phyloP scores from a whole-genome alignment of 2,329 filamentous ascomycete genomes.

The Colletotrichum acutatum region DNA sequence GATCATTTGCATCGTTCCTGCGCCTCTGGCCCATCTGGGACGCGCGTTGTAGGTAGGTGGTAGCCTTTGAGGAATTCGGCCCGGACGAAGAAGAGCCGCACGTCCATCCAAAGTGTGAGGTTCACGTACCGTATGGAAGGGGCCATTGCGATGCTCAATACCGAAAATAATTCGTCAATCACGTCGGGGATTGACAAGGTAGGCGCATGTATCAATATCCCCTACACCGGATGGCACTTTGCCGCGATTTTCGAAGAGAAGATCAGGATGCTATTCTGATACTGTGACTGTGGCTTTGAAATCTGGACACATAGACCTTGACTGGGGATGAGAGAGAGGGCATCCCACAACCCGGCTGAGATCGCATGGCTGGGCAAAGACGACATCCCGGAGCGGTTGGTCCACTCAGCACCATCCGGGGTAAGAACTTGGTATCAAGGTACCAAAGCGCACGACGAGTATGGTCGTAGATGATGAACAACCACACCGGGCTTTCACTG shows the following conservation, averaged over 20 bases:
- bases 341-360: not conserved
- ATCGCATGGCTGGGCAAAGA: too few relatives aligned
- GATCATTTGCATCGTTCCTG: not conserved
- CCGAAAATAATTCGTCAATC: not conserved
- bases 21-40: too few relatives aligned
- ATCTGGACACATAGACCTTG: not conserved
- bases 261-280: not conserved
- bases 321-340: not conserved
- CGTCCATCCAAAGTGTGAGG: not conserved
- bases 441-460: not conserved
- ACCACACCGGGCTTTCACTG: not conserved
- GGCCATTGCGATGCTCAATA: not conserved
- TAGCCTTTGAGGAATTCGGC: not conserved
- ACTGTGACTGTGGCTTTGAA: not conserved
- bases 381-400: too few relatives aligned
- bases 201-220: not conserved
- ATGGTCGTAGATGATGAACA: not conserved
- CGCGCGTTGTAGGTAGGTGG: too few relatives aligned
- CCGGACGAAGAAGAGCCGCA: not conserved
- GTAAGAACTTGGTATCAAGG: not conserved
- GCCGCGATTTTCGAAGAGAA: not conserved
- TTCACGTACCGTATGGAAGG: not conserved
- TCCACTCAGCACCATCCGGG: not conserved
- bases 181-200: not conserved
- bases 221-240: not conserved